Percentiles rank a stretch among this genome's conserved stretches.
Evolutionary conservation across 1,284 basidiomycete genomes (phyloP).

Genomic region (Naganishia cerealis): DNA sequence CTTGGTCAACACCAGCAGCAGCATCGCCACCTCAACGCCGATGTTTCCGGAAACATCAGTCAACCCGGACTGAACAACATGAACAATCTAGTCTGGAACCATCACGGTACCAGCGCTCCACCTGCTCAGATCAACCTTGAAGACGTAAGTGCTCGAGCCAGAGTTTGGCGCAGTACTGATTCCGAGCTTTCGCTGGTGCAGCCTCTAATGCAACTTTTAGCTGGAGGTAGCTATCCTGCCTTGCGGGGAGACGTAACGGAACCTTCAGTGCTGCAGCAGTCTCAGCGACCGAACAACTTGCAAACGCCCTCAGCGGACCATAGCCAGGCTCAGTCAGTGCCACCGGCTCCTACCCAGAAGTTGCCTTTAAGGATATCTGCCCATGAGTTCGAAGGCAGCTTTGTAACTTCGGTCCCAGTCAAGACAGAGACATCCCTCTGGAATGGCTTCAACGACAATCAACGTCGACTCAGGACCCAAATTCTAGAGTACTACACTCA

Average conservation of each 20-base stretch:
- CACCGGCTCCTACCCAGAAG: not conserved
- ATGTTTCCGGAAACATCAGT: not conserved
- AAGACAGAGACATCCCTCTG: slow-evolving; percentile 14
- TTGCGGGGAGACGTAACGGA: not conserved
- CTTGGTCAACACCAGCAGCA: not conserved
- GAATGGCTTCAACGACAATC: slow-evolving; percentile 12
- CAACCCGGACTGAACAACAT: not conserved
- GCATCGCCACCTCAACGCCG: slow-evolving; percentile 2
- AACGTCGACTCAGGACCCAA: slow-evolving; percentile 11
- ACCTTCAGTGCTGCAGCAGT: not conserved
- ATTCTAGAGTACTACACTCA: slow-evolving; percentile 30
- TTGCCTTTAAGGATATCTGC: not conserved
- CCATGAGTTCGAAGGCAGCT: not conserved
- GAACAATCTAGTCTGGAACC: slow-evolving; percentile 7
- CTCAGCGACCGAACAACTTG: not conserved
- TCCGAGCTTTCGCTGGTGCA: not conserved
- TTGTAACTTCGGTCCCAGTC: not conserved
- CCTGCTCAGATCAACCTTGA: slow-evolving; percentile 9
- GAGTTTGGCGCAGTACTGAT: not conserved
- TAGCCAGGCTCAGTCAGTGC: not conserved
- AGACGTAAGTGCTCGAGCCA: slow-evolving; percentile 1
- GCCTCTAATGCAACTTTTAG: slow-evolving; percentile 26
- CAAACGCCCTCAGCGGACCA: not conserved
- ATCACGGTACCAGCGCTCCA: not conserved
- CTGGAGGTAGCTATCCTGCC: slow-evolving; percentile 19